These are phyloP conservation scores for Hanseniaspora occidentalis DNA, from an alignment of 805 yeast genomes.

Conservation along the genomic window DNA sequence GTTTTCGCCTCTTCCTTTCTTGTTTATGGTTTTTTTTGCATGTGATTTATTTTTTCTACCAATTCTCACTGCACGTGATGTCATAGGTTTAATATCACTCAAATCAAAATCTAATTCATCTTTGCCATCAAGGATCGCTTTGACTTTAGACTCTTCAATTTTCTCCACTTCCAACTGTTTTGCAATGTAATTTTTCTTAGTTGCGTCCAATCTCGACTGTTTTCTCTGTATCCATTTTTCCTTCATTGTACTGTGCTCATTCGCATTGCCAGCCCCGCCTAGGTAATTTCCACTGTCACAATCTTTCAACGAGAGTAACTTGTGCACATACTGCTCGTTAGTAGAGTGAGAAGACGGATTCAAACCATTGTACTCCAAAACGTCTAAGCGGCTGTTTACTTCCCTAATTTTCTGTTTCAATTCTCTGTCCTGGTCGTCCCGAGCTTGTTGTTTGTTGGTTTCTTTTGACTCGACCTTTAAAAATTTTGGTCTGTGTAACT, in stretches of 20 bases:
- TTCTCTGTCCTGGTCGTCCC: not conserved
- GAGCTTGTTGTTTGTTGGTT: not conserved
- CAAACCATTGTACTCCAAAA: not conserved
- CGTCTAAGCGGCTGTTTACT: not conserved
- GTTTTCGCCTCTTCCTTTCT: too few relatives aligned
- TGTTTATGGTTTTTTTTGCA: too few relatives aligned
- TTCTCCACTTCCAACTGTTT: constrained; percentile 19
- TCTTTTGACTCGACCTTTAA: constrained; percentile 1
- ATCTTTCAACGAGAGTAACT: not conserved
- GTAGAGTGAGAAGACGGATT: not conserved
- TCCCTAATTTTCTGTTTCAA: not conserved
- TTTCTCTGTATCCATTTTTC: too few relatives aligned
- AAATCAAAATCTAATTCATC: too few relatives aligned
- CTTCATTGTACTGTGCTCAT: too few relatives aligned
- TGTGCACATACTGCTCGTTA: not conserved
- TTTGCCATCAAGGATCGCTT: too few relatives aligned
- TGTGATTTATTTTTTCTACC: too few relatives aligned
- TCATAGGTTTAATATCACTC: too few relatives aligned
- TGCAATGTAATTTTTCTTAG: constrained; percentile 11
- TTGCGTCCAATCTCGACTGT: constrained; percentile 11
- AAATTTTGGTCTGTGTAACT: constrained; percentile 18
- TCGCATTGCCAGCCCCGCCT: too few relatives aligned
- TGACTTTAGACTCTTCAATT: constrained; percentile 14
- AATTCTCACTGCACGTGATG: not conserved
- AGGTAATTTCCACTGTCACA: not conserved